These are phyloP conservation scores for Biscutella laevigata DNA, from an alignment of 441 rosid species.

Conservation along the genomic window DNA sequence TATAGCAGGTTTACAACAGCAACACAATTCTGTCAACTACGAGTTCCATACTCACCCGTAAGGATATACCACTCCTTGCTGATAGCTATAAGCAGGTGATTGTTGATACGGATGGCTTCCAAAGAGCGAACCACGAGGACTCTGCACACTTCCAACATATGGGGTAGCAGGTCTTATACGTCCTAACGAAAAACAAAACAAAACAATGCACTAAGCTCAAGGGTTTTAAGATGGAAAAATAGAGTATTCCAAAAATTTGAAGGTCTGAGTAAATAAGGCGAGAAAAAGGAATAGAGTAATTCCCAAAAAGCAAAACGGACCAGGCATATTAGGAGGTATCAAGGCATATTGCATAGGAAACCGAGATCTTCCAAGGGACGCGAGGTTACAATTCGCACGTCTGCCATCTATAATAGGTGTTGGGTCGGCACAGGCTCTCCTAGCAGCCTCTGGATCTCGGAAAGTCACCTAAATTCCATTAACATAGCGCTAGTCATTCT, in stretches of 20 bases:
- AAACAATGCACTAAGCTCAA: neutral
- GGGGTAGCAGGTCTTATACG: conserved; percentile 56
- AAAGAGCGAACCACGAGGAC: conserved; percentile 48
- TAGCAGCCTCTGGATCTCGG: conserved; percentile 89
- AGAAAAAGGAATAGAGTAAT: neutral
- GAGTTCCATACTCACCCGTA: conserved; percentile 60
- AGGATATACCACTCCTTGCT: conserved; percentile 73
- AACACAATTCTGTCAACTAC: neutral
- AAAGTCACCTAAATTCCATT: conserved; percentile 86
- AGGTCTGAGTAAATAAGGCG: neutral
- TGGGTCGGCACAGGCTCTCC: conserved; percentile 86
- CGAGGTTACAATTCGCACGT: conserved; percentile 91
- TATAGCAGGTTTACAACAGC: neutral
- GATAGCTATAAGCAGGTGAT: conserved; percentile 57
- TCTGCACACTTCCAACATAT: conserved; percentile 46
- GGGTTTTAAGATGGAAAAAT: neutral
- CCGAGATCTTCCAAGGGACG: conserved; percentile 78
- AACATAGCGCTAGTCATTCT: conserved; percentile 39
- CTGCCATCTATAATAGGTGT: conserved; percentile 85
- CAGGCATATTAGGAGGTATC: conserved; percentile 26
- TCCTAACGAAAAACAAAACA: conserved; percentile 32
- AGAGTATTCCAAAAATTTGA: neutral
- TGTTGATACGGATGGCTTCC: conserved; percentile 76
- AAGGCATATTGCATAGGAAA: conserved; percentile 49
- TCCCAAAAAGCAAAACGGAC: conserved; percentile 27